Evolutionary conservation across 2,329 filamentous ascomycete species (phyloP).

Genomic region (Aspergillus thermomutatus): DNA sequence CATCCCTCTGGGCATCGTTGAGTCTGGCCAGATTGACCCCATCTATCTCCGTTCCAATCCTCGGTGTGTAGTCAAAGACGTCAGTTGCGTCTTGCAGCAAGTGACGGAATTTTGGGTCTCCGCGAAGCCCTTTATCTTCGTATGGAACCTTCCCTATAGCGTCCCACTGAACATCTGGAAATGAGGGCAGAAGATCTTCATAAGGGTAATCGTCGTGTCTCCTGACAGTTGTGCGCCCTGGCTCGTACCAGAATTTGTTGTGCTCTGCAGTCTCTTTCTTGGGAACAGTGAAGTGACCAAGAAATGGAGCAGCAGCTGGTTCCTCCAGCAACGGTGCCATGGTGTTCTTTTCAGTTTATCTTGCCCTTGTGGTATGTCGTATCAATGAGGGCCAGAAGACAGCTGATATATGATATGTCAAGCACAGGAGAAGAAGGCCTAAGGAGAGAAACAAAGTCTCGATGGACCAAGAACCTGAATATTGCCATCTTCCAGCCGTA

Average conservation of each 20-base stretch:
- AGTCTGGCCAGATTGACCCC: conserved; percentile 51
- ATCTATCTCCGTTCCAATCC: conserved; percentile 54
- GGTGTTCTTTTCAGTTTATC: not conserved
- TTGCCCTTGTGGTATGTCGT: not conserved
- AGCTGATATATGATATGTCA: conserved; percentile 11
- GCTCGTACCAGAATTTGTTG: conserved; percentile 43
- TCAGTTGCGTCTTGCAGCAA: conserved; percentile 52
- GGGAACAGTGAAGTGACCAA: conserved; percentile 12
- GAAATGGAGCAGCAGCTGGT: conserved; percentile 12
- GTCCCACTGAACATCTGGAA: conserved; percentile 53
- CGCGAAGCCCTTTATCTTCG: conserved; percentile 52
- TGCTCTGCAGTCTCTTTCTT: conserved; percentile 17
- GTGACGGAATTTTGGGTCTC: conserved; percentile 53
- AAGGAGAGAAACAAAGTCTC: not conserved
- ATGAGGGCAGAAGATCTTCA: conserved; percentile 51
- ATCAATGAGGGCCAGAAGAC: not conserved
- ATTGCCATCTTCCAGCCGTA: not conserved
- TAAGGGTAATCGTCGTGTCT: conserved; percentile 50
- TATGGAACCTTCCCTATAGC: conserved; percentile 49
- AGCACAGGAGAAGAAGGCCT: not conserved
- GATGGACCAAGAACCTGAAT: not conserved
- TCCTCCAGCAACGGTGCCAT: conserved; percentile 35
- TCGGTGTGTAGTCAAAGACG: conserved; percentile 56
- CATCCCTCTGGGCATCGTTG: conserved; percentile 52
- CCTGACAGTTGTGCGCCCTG: conserved; percentile 47